Base-by-base conservation (phyloP, 495 filamentous ascomycete species). In the Margaritispora aquatica region DNA sequence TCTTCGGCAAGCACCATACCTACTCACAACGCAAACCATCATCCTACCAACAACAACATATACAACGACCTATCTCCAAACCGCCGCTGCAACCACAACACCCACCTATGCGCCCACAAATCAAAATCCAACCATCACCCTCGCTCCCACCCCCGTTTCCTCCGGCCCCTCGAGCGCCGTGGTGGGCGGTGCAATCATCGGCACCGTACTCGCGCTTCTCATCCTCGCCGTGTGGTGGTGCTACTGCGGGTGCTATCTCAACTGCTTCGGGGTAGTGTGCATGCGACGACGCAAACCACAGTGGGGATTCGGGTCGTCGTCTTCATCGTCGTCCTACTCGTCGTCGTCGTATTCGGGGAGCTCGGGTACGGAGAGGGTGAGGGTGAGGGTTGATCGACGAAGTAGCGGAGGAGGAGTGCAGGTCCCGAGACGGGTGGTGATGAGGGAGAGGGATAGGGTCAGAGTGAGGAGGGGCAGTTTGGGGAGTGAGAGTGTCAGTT, bases 391-490 rank as follows among this genome's bases (percentile, higher is more conserved):
- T 9, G 47, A 26, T n/a, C n/a, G n/a, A n/a, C n/a, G n/a, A 4
- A 5, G 47, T 9, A 26, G 20, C 10, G 47, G 20, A 24, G 20
- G 20, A 4, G 47, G 47, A 4, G 4, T 26, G 7, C 21, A 24
- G 24, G 47, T 50, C 5, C 47, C 38, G 38, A 8, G 38, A 9
- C 38, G 38, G 10, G 24, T 10, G 47, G 24, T 10, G 47, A 50
- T 50, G 47, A 50, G 47, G 47, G 47, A 50, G 47, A 47, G 44
- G 44, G 44, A 47, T n/a, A 47, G 44, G n/a, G n/a, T n/a, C n/a
- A n/a, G n/a, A n/a, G n/a, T n/a, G n/a, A 7, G 21, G 7, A 22
- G 44, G 44, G 20, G 44, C 44, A 34, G 29, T 15, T 5, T 34
- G 29, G 29, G 29, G 38, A 44, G 29, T 5, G 29, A 34, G 29